Base-by-base conservation (phyloP, 1,284 basidiomycete genomes). In the Cerrena zonata region DNA sequence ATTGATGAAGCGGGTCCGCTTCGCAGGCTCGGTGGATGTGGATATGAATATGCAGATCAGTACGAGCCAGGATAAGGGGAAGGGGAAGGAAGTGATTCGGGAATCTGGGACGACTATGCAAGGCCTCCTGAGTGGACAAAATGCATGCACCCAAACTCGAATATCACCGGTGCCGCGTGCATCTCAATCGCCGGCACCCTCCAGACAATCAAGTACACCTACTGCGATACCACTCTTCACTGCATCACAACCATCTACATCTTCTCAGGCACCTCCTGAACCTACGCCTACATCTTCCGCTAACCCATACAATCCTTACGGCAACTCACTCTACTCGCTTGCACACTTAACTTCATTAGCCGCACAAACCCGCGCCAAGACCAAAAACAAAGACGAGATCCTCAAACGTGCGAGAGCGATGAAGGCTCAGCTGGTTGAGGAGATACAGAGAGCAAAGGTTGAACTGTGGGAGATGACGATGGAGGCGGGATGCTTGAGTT, bases 391-490 rank as follows among this genome's bases (percentile, higher is more conserved):
- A 30, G 65, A 58, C 26, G 77, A 76, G 10, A 68, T 82, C 23
- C 54, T 86, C 26, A 69, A 64, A 40, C 71, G 73, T 18, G 84
- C 83, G 19, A 71, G 68, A 49, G 75, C 76, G 55, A 72, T 78
- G 58, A 74, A 77, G 52, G 66, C 65, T 49, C 69, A 78, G 56
- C 58, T 89, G 38, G 67, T 68, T 48, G 66, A 68, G n/a, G 80
- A 84, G 65, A 67, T 89, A 48, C 73, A 81, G 50, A 70, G 69
- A 45, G 77, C 81, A 21, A 82, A 82, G 61, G 70, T 78, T 21
- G 79, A 84, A 60, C 65, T 86, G 47, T 88, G 86, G 86, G 84
- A 87, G 66, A 76, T 77, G 45, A 83, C 81, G 40, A 75, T 89
- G 49, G 86, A 89, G 66, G 79, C 84, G 57, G 84, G 82, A 25